Base-by-base conservation (phyloP, 495 filamentous ascomycete genomes). In the Cryomyces antarcticus region DNA sequence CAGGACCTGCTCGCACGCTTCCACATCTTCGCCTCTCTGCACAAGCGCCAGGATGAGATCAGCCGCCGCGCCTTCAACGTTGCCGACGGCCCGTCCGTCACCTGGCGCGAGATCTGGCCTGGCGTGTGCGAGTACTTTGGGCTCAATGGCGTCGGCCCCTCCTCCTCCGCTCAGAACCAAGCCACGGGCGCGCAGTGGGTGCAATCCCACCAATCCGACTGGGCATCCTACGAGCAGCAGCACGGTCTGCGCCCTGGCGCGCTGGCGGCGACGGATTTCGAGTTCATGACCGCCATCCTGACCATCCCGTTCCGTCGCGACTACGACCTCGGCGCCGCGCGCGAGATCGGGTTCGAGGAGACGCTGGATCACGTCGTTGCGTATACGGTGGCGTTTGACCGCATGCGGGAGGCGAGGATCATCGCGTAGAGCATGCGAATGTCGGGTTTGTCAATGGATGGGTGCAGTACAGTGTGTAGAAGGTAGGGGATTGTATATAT, bases 1-100 rank as follows among this genome's bases (percentile, higher is more conserved):
- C 65, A 67, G 46, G 60, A 63, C 39, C 53, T 62, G n/a, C 51
- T 70, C 28, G 59, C 62, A 2, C 50, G 51, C 0, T 58, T 65
- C 28, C 52, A 60, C 37, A 62, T 70, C 42, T 61, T 54, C 43
- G 60, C 59, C 3, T 58, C 56, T 4, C 39, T 57, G 35, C 38
- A 55, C 13, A 48, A 60, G 5, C 11, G 27, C 27, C 38, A 44
- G 5, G 36, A 42, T 4, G 45, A 50, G 9, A 56, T 55, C 6
- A 42, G 46, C 13, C 17, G 17, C 17, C 17, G 17, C 17, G 37
- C 42, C 6, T 65, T 58, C 49, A 66, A 68, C 37, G 39, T 52
- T 28, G 63, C 47, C 2, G 59, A 64, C 40, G 56, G 50, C 2
- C 51, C 56, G 6, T 35, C 44, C 1, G 52, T 48, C 0, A 55